A percentile compares a stretch with the other conserved stretches of the same genome.
These are phyloP conservation scores for Isabelozyma heimii DNA, from an alignment of 805 yeast species.

Conservation along the genomic window DNA sequence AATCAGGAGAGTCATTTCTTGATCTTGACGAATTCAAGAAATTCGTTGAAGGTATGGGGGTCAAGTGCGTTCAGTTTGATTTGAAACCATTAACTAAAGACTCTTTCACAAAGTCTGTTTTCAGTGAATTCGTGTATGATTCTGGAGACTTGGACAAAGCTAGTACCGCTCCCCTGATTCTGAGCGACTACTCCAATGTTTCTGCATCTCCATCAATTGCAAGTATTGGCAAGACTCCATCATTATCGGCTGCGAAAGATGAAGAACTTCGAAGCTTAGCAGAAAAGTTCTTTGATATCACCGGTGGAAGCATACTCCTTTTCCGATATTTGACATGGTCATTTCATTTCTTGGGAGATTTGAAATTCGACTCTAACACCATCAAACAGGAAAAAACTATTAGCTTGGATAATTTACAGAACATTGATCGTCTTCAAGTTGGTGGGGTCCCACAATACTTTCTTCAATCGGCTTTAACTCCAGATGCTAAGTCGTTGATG, in stretches of 20 bases:
- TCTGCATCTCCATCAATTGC: not conserved
- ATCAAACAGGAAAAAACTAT: conserved; percentile 4
- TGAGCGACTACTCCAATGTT: not conserved
- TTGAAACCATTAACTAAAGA: not conserved
- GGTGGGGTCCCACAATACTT: conserved; percentile 13
- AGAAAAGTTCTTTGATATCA: not conserved
- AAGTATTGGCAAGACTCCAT: not conserved
- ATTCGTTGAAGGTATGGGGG: not conserved
- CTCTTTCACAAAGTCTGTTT: not conserved
- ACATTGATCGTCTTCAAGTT: not conserved
- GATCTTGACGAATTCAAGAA: not conserved
- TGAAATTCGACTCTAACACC: conserved; percentile 1
- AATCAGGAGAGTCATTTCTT: not conserved
- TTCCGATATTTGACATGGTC: conserved; percentile 9
- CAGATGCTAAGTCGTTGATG: conserved; percentile 18
- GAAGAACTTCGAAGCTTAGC: not conserved
- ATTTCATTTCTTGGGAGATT: conserved; percentile 1
- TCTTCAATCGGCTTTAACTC: conserved; percentile 12
- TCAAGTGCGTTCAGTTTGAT: not conserved
- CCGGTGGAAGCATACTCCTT: conserved; percentile 15
- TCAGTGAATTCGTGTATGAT: not conserved
- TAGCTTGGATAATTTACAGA: conserved; percentile 2
- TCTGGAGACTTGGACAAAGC: not conserved
- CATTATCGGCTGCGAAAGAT: not conserved
- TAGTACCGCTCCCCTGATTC: not conserved